A percentile compares a stretch with the other conserved stretches of the same genome.
phyloP scores from a whole-genome alignment of 257 asterid species.

The Solanum pimpinellifolium region DNA sequence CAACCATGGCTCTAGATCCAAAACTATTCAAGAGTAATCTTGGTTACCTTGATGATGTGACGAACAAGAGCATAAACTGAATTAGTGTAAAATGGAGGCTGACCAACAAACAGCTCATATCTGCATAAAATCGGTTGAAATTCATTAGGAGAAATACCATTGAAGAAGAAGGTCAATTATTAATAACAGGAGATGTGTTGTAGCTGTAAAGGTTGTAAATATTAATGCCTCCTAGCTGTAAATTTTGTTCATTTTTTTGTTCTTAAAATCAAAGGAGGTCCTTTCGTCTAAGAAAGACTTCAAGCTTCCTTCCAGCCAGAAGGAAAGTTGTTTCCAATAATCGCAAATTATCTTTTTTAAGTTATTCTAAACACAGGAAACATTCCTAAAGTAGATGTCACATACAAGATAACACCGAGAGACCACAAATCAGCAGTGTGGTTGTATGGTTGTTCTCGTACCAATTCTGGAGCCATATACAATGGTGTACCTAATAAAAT shows the following conservation, averaged over 20 bases:
- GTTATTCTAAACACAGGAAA: neutral
- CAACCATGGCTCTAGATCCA: neutral
- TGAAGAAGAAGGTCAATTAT: neutral
- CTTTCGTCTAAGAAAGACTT: neutral
- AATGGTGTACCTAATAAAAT: slow-evolving; percentile 75
- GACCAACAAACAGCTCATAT: slow-evolving; percentile 97
- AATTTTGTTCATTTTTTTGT: neutral
- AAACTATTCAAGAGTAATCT: neutral
- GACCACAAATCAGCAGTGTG: slow-evolving; percentile 99
- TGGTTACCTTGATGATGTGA: slow-evolving; percentile 78
- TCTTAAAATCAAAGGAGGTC: neutral
- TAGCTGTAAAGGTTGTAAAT: neutral
- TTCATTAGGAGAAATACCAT: neutral
- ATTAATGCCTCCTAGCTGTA: neutral
- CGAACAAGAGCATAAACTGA: slow-evolving; percentile 96
- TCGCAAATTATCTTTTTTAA: neutral
- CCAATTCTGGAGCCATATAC: slow-evolving; percentile 99
- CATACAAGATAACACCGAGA: slow-evolving; percentile 97
- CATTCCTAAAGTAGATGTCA: slow-evolving; percentile 2
- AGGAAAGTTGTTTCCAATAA: neutral
- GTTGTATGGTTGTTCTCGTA: slow-evolving; percentile 98
- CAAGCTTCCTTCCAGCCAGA: neutral
- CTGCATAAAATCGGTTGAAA: slow-evolving; percentile 23
- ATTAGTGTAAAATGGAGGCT: slow-evolving; percentile 97
- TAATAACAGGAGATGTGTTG: neutral